Conservation (phyloP, 305 asterid species). For the Solanum hybrid region DNA sequence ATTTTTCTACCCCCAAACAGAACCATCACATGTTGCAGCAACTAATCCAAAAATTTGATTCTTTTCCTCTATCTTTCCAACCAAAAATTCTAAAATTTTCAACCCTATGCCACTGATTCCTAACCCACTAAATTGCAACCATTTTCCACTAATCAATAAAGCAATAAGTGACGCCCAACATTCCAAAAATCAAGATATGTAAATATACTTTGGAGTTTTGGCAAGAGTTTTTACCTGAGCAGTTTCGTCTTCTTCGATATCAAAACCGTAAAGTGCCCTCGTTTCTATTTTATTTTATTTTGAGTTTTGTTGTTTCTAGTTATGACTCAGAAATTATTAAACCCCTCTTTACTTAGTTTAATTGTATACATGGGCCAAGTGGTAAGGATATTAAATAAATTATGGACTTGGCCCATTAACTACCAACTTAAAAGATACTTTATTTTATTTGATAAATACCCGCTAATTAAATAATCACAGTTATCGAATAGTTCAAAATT, state of each 20-base stretch:
- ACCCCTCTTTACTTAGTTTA: background rate
- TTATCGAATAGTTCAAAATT: background rate
- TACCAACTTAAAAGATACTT: background rate
- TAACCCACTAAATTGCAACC: background rate
- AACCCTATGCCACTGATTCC: background rate
- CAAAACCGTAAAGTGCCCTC: background rate
- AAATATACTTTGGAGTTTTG: background rate
- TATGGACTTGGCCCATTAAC: background rate
- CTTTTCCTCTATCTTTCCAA: background rate
- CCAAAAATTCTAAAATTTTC: background rate
- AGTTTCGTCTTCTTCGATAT: background rate
- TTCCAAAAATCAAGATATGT: background rate
- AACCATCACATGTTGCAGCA: background rate
- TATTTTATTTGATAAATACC: too few relatives aligned
- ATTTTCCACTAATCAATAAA: background rate
- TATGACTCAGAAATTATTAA: background rate
- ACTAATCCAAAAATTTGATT: too few relatives aligned
- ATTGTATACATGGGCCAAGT: background rate
- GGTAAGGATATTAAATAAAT: background rate
- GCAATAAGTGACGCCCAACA: background rate
- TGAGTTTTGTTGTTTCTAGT: background rate
- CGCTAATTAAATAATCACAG: background rate
- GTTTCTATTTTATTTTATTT: too few relatives aligned
- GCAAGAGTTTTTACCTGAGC: background rate
- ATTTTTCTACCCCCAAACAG: background rate